phyloP scores from a whole-genome alignment of 805 yeast genomes.

The Candida sakaeoensis region DNA sequence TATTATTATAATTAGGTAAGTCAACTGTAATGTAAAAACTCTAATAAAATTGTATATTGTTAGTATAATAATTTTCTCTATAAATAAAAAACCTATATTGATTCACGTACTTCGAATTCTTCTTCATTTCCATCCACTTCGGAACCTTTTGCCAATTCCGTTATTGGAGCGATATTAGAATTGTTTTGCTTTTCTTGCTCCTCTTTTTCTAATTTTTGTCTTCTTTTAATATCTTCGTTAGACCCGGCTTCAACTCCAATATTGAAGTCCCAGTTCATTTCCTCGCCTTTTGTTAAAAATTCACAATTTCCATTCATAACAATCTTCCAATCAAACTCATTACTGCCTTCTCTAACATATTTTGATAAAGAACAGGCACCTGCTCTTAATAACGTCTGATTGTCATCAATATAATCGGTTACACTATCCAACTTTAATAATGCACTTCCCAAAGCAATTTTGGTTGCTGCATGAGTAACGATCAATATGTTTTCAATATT shows the following conservation, averaged over 20 bases:
- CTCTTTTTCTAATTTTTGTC: constrained; percentile 23
- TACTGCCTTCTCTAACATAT: constrained; percentile 29
- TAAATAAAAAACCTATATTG: not conserved
- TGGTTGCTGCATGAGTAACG: constrained; percentile 93
- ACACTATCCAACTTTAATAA: constrained; percentile 52
- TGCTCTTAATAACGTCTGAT: constrained; percentile 48
- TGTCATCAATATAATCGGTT: constrained; percentile 48
- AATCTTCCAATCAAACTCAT: constrained; percentile 49
- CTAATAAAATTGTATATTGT: constrained; percentile 16
- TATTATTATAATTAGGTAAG: constrained; percentile 19
- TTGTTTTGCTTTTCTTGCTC: constrained; percentile 4
- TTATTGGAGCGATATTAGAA: constrained; percentile 16
- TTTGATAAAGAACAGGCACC: constrained; percentile 85
- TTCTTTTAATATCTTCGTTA: constrained; percentile 71
- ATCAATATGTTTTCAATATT: constrained; percentile 59
- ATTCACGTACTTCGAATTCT: constrained; percentile 21
- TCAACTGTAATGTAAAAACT: constrained; percentile 33
- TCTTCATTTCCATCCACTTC: constrained; percentile 13
- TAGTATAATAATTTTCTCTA: constrained; percentile 15
- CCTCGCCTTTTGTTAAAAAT: constrained; percentile 75
- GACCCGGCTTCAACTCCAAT: constrained; percentile 83
- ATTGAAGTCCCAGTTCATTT: constrained; percentile 89
- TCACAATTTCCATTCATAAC: constrained; percentile 70
- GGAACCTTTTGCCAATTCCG: constrained; percentile 15
- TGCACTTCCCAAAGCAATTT: constrained; percentile 82